Evolutionary conservation across 495 filamentous ascomycete genomes (phyloP), one percentile per base, ranked within the genome.

Genomic region (Aspergillus wentii): DNA sequence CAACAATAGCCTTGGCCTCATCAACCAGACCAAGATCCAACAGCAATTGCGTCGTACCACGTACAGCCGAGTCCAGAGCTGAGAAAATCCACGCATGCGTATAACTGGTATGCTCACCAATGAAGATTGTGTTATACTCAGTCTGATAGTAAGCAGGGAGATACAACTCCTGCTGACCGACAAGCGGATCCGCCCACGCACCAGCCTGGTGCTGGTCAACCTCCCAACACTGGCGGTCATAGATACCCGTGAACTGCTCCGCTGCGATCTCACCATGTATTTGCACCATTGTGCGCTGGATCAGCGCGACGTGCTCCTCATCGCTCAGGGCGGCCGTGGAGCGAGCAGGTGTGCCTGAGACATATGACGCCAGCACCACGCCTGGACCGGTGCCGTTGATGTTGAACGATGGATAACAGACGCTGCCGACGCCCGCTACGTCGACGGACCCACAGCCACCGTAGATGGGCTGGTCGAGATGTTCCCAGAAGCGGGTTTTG

Each of bases 31-130:
- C 82, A 38, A 84, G 66, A 46, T 84, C 78, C 1, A 85, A 66
- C 41, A 84, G 53, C 36, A 84, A 43, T 50, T 86, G 82, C 11
- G 79, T 74, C 5, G 74, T 75, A 0, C 80, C 82, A 0, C 82
- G 61, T 15, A 85, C 78, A 0, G 77, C 82, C 14, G 74, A 79
- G 52, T 85, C 81, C 18, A 86, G 54, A 5, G 81, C 81, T 3
- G 73, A 74, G 17, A 79, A 77, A 31, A 86, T 83, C 82, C 82
- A 86, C 4, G 80, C 80, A 50, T 85, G 81, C n/a, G 82, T 85
- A 56, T 82, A 85, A 31, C 72, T 76, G 1, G 81, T 85, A 52
- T 85, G 81, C 58, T 86, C 81, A 11, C 82, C 82, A 4, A 85
- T 64, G 35, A 85, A 85, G 25, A 85, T 75, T 25, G 79, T 76